A percentile compares a stretch with the other conserved stretches of the same genome.
Evolutionary conservation across 1,284 basidiomycete species (phyloP).

Genomic region (Fomes fomentarius): DNA sequence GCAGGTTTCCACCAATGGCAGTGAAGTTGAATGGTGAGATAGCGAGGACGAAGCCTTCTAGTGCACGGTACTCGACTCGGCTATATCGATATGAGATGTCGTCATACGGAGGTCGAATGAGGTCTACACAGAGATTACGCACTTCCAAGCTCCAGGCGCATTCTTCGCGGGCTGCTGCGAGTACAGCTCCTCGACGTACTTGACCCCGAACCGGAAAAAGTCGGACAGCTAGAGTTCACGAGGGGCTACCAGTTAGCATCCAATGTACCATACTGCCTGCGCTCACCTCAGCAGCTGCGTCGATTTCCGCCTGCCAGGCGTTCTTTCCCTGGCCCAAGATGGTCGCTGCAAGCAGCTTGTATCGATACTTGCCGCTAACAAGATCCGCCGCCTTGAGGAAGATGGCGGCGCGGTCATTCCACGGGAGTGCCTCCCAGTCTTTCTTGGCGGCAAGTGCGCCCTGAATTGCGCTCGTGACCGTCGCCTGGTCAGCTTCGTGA

Average conservation of each 20-base stretch:
- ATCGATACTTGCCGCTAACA: slow-evolving; percentile 92
- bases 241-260: background rate
- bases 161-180: slow-evolving; percentile 89
- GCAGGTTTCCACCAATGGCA: slow-evolving; percentile 94
- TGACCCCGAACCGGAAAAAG: slow-evolving; percentile 97
- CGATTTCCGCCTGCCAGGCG: slow-evolving; percentile 99
- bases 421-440: slow-evolving; percentile 93
- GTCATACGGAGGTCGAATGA: background rate
- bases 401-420: slow-evolving; percentile 96
- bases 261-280: background rate
- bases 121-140: slow-evolving; percentile 37
- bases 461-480: slow-evolving; percentile 83
- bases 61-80: slow-evolving; percentile 93
- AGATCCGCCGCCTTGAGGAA: slow-evolving; percentile 98
- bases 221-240: slow-evolving; percentile 70
- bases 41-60: slow-evolving; percentile 97
- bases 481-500: slow-evolving; percentile 84
- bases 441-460: slow-evolving; percentile 87
- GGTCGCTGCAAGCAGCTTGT: slow-evolving; percentile 94
- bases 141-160: slow-evolving; percentile 93
- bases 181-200: slow-evolving; percentile 96
- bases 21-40: slow-evolving; percentile 99
- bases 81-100: slow-evolving; percentile 40
- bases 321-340: slow-evolving; percentile 99
- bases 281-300: slow-evolving; percentile 93